Base-by-base conservation (phyloP, 163 green algal genomes). In the Chlamydomonas reinhardtii region DNA sequence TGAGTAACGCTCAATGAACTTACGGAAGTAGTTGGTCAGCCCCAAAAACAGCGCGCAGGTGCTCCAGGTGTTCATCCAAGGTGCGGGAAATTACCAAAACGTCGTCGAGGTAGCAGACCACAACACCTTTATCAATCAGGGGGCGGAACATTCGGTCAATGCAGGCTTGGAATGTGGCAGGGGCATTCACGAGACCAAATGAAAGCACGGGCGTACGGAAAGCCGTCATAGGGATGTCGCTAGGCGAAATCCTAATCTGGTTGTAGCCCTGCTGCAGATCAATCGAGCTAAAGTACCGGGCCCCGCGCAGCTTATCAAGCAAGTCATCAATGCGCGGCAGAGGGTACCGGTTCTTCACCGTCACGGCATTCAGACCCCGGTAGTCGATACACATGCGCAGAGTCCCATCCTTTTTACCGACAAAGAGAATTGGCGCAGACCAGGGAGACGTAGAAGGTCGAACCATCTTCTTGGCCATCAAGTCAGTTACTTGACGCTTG, bases 161-260 rank as follows among this genome's bases (percentile, higher is more conserved):
- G 0, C 85, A 56, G 16, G 32, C 27, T 66, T 94, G 90, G 70
- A 97, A 96, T 14, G 87, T 92, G 0, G 85, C 87, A 27, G 93
- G 92, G 1, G 91, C 92, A 76, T 95, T 95, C 17, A 80, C 91
- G 27, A 97, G 71, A 6, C 94, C 94, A 89, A 96, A 96, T 17
- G 82, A 62, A n/a, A 96, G 62, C 3, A 95, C 92, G 0, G 70
- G 89, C 22, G 91, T 95, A 3, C 73, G 72, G 72, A 97, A 96
- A 0, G 90, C 93, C 15, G 93, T 96, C 74, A 96, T 96, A 0
- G 83, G 90, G 0, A 94, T 74, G 35, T 96, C 92, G 19, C 92
- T 79, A 4, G 72, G 16, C 0, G 37, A 73, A 17, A 97, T 91
- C 0, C 78, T 66, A 12, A 95, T 84, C 65, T 96, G 94, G 70